Base-by-base conservation (phyloP, 257 asterid genomes). In the Ballota nigra region DNA sequence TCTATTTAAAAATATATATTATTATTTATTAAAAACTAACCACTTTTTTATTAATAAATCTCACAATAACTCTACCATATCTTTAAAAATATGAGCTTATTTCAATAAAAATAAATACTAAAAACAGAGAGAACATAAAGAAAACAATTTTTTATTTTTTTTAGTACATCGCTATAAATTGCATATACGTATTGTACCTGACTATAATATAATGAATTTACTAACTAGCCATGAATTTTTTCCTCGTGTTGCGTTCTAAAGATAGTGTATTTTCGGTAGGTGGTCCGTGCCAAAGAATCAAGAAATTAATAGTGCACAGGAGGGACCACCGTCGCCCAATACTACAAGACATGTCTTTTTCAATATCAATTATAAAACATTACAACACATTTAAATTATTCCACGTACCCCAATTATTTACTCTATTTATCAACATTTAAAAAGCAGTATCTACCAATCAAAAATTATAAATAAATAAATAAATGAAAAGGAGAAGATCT, bases 231-330 rank as follows among this genome's bases (percentile, higher is more conserved):
- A 1, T n/a, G 22, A 47, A 47, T 47, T n/a, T n/a, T 47, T 47
- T n/a, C 10, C 20, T 47, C 10, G 55, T 5, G 55, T 11, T 41
- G 49, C 49, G 49, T 45, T 45, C 3, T 5, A 47, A 10, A 47
- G 16, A n/a, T 47, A 18, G 55, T 47, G 55, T n/a, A 0, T 47
- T 47, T 47, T 47, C 10, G 55, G 55, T n/a, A 47, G 76, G 69
- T 78, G 20, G 79, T 59, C 20, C 64, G 55, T 58, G 64, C 69
- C 45, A 72, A 49, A 19, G 20, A 28, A 69, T 70, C 8, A 13
- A n/a, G 16, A 75, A 24, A 40, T 15, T 4, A 65, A 38, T 66
- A 61, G 8, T 26, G 29, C 29, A 13, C 2, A 28, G 1, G 2
- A 22, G 63, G 76, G 63, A 8, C 70, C 76, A 47, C 6, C 19